A percentile compares a stretch with the other conserved stretches of the same genome.
Evolutionary conservation across 2,329 filamentous ascomycete genomes (phyloP).

Genomic region (Akanthomyces lecanii): DNA sequence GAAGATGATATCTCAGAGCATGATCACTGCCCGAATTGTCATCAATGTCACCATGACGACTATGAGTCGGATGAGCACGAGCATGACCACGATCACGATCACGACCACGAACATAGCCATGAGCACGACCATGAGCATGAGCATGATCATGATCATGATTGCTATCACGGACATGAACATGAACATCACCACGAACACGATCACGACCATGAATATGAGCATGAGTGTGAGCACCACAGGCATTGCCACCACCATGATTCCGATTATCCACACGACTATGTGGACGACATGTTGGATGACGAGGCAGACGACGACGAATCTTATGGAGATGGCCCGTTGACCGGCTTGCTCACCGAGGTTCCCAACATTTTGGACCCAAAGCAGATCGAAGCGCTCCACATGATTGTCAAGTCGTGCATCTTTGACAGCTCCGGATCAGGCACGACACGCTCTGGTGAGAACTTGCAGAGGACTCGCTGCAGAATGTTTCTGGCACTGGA

Average conservation of each 20-base stretch:
- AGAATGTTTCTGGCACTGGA: conserved; percentile 86
- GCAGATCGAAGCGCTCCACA: conserved; percentile 92
- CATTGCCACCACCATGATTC: conserved; percentile 31
- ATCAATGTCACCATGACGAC: conserved; percentile 29
- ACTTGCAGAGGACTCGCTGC: conserved; percentile 85
- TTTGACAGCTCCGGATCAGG: conserved; percentile 74
- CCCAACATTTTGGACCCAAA: conserved; percentile 91
- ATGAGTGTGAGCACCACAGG: conserved; percentile 33
- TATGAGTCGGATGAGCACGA: conserved; percentile 48
- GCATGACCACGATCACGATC: conserved; percentile 39
- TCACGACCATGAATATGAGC: conserved; percentile 39
- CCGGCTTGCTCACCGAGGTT: conserved; percentile 85
- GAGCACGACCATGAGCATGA: conserved; percentile 19
- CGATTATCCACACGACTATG: conserved; percentile 42
- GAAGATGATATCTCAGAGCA: conserved; percentile 38
- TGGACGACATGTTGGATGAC: conserved; percentile 58
- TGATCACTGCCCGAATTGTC: conserved; percentile 26
- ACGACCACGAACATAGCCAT: conserved; percentile 22
- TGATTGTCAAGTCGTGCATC: conserved; percentile 96
- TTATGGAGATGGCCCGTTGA: conserved; percentile 72
- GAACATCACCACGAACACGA: conserved; percentile 26
- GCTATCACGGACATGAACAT: conserved; percentile 31
- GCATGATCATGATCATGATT: conserved; percentile 25
- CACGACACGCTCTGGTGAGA: conserved; percentile 64
- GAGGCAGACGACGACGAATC: conserved; percentile 72